Percentiles rank a stretch among this genome's conserved stretches.
Evolutionary conservation across 2,329 filamentous ascomycete species (phyloP).

Genomic region (Alternaria sp.): DNA sequence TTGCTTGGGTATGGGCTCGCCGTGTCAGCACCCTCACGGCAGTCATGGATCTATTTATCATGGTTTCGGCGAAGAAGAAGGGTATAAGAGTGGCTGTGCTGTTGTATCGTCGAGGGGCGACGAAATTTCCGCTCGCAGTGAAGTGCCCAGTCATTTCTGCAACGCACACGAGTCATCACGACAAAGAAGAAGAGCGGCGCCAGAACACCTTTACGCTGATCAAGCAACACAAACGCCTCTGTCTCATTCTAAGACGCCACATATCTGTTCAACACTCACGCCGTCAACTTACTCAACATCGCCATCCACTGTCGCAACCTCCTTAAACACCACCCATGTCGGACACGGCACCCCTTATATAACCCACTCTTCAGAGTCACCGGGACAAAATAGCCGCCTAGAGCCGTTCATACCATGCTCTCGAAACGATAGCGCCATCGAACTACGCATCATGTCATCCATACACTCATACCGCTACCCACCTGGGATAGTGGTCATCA

Average conservation of each 20-base stretch:
- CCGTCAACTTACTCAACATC: not conserved
- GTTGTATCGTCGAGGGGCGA: not conserved
- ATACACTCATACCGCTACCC: not conserved
- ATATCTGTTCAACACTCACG: not conserved
- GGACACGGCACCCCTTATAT: not conserved
- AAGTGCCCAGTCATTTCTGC: not conserved
- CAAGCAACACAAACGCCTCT: not conserved
- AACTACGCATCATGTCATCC: too few species aligned
- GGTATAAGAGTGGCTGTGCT: not conserved
- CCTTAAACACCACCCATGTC: not conserved
- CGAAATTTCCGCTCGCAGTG: not conserved
- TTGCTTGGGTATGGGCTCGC: not conserved
- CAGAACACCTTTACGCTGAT: not conserved
- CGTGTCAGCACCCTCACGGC: not conserved
- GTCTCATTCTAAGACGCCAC: too few species aligned
- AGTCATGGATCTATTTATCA: not conserved
- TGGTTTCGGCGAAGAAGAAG: not conserved
- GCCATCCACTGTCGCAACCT: not conserved
- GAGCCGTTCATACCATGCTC: too few species aligned
- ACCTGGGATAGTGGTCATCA: not conserved
- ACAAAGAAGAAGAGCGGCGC: not conserved
- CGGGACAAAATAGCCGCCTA: too few species aligned
- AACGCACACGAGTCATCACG: not conserved
- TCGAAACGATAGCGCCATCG: too few species aligned
- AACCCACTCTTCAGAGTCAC: too few species aligned